A percentile compares a stretch with the other conserved stretches of the same genome.
phyloP scores from a whole-genome alignment of 1,284 basidiomycete genomes.

The Grifola frondosa region DNA sequence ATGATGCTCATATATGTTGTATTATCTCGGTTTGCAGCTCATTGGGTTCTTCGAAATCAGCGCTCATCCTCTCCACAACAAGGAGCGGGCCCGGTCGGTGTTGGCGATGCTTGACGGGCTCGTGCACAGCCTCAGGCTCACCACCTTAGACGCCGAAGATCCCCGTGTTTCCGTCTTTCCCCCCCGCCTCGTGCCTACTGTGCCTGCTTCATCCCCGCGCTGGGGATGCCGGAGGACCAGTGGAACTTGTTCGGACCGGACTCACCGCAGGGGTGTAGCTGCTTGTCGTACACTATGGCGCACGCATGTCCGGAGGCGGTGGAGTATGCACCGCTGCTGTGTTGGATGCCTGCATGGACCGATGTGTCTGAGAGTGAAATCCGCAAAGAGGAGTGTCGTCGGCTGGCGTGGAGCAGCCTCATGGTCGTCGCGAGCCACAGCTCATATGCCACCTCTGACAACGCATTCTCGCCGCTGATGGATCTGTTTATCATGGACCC shows the following conservation, averaged over 20 bases:
- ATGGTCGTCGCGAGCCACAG: slow-evolving; percentile 62
- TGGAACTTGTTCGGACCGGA: background rate
- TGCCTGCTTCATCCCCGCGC: background rate
- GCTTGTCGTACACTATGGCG: slow-evolving; percentile 52
- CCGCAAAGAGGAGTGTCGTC: slow-evolving; percentile 66
- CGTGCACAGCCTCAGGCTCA: slow-evolving; percentile 14
- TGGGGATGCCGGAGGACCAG: too few relatives aligned
- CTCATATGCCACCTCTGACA: slow-evolving; percentile 54
- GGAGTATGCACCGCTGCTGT: slow-evolving; percentile 63
- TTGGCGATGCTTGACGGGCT: slow-evolving; percentile 15
- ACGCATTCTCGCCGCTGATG: slow-evolving; percentile 31
- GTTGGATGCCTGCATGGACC: slow-evolving; percentile 61
- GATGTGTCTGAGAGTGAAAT: slow-evolving; percentile 62
- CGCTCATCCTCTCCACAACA: slow-evolving; percentile 9
- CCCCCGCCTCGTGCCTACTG: background rate
- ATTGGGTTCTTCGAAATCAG: slow-evolving; percentile 18
- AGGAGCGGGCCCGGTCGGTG: slow-evolving; percentile 7
- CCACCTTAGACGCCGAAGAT: slow-evolving; percentile 17
- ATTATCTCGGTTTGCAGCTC: too few relatives aligned
- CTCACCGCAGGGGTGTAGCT: slow-evolving; percentile 41
- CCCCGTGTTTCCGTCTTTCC: background rate
- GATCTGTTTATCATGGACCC: slow-evolving; percentile 65
- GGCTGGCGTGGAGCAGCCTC: slow-evolving; percentile 70
- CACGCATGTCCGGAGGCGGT: slow-evolving; percentile 46
- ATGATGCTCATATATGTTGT: background rate